phyloP scores from a whole-genome alignment of 2,329 filamentous ascomycete genomes.

The Trichoderma sp. region DNA sequence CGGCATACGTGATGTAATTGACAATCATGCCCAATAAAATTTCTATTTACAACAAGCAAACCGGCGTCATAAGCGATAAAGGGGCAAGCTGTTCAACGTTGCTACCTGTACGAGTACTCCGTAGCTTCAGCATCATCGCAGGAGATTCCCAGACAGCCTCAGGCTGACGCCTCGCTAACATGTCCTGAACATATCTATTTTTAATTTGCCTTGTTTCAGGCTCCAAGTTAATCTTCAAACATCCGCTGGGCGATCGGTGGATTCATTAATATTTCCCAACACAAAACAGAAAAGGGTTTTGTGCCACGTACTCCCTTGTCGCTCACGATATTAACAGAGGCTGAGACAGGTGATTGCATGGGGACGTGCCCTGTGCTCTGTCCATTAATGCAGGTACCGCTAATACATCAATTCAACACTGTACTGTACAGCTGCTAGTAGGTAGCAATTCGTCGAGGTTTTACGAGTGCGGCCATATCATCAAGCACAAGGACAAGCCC shows the following conservation, averaged over 20 bases:
- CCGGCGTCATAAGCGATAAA: not conserved
- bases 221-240: constrained; percentile 13
- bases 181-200: constrained; percentile 15
- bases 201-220: constrained; percentile 13
- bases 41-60: not conserved
- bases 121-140: not conserved
- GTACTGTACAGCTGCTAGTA: not conserved
- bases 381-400: not conserved
- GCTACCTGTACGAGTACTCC: not conserved
- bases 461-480: not conserved
- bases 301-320: constrained; percentile 15
- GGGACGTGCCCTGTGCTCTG: not conserved
- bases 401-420: not conserved
- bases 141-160: not conserved
- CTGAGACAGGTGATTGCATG: constrained; percentile 15
- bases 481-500: not conserved
- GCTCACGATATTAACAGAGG: constrained; percentile 9
- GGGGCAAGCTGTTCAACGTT: not conserved
- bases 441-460: not conserved
- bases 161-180: not conserved
- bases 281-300: not conserved
- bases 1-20: not conserved
- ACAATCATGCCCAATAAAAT: not conserved
- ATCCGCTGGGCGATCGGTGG: constrained; percentile 13
- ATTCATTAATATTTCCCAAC: constrained; percentile 9